Percentiles rank a stretch among this genome's conserved stretches.
Evolutionary conservation across 768 basidiomycete species (phyloP).

Genomic region (Serpula lacrymans): DNA sequence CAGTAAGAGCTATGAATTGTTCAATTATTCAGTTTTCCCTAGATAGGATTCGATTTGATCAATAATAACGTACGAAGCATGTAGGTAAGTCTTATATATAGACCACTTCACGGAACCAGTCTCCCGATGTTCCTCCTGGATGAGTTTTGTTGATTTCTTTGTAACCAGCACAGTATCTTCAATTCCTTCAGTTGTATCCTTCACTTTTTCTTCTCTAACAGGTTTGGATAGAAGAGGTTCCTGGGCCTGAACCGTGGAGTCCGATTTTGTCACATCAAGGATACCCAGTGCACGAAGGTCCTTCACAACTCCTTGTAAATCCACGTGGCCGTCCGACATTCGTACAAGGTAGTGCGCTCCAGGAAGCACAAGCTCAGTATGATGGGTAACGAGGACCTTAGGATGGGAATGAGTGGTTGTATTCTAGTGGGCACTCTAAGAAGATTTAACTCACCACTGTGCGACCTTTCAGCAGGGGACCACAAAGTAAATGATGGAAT

Average conservation of each 20-base stretch:
- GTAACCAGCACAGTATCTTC: too few relatives aligned
- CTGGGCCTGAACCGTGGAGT: slow-evolving; percentile 26
- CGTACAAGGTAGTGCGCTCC: slow-evolving; percentile 36
- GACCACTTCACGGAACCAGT: slow-evolving; percentile 74
- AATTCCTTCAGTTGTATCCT: slow-evolving; percentile 22
- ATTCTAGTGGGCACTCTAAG: background rate
- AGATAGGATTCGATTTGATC: background rate
- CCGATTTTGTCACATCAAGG: too few relatives aligned
- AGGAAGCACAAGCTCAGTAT: slow-evolving; percentile 40
- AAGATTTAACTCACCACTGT: slow-evolving; percentile 29
- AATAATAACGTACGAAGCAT: slow-evolving; percentile 51
- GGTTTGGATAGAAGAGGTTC: slow-evolving; percentile 22
- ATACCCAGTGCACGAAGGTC: slow-evolving; percentile 33
- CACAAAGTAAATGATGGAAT: slow-evolving; percentile 21
- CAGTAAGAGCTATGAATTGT: too few relatives aligned
- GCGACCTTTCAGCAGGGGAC: slow-evolving; percentile 25
- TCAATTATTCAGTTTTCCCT: background rate
- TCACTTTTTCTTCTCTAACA: too few relatives aligned
- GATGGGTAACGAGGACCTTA: slow-evolving; percentile 40
- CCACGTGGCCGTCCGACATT: slow-evolving; percentile 40
- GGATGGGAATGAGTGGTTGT: background rate
- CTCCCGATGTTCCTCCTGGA: slow-evolving; percentile 74
- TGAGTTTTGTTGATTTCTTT: slow-evolving; percentile 62
- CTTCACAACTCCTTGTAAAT: slow-evolving; percentile 33
- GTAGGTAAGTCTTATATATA: slow-evolving; percentile 57